Base-by-base conservation (phyloP, 176 grass and related monocot species). In the Hordeum vulgare region DNA sequence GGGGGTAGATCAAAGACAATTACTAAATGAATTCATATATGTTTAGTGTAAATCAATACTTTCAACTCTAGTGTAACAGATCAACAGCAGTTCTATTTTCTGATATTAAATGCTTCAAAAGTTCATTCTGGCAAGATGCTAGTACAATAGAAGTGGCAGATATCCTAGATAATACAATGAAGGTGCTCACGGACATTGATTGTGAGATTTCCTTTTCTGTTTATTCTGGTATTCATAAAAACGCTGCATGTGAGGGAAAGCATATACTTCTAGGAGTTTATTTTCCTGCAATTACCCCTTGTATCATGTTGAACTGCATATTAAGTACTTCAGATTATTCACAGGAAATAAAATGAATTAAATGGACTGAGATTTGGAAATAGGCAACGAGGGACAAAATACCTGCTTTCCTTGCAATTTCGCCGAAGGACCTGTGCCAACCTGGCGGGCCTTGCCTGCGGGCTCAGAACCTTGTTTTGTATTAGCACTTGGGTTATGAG, bases 321-420 rank as follows among this genome's bases (percentile, higher is more conserved):
- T 74, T 45, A 44, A 26, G 51, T 15, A 26, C 24, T 66, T 62
- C 17, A 71, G 4, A 73, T 64, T 72, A 86, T 77, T 86, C 14
- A 82, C 31, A 81, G 57, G 34, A 45, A 87, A 29, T 66, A 42
- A 24, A 70, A 84, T 28, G 20, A 64, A 51, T 49, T 59, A 37
- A 74, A 27, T 44, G 26, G 37, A 67, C 36, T 49, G 58, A 78
- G 10, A 75, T 66, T 66, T 54, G 61, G 28, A 67, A 86, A 66
- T 56, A 0, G 18, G 10, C 31, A 66, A 40, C 66, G 62, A 66
- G 51, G 21, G 23, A 61, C 1, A 33, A 68, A 40, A 62, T 66
- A 86, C 89, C 80, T 87, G 89, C 40, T 90, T 90, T 83, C 84
- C 89, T 80, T 71, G 85, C 15, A 3, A 49, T 71, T 90, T 90